Base-by-base conservation (phyloP, 177 flowering plant species). In the Vitis hybrid region DNA sequence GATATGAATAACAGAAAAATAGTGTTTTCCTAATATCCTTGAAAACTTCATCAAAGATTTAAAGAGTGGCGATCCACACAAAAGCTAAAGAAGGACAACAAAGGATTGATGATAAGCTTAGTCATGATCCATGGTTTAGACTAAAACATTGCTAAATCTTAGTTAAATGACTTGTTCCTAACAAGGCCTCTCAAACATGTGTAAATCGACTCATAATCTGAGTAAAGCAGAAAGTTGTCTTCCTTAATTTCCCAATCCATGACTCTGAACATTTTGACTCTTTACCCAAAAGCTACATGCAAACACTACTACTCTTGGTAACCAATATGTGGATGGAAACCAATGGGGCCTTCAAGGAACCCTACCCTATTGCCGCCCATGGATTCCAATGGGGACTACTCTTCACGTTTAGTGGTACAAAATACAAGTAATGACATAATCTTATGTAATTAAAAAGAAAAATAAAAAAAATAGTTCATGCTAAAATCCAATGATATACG, bases 211-310 rank as follows among this genome's bases (percentile, higher is more conserved):
- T 40, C 48, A 40, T 40, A 40, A 35, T 40, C 0, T 40, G 48
- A 17, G 10, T 24, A 24, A 15, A 35, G 13, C 3, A 9, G 0
- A 55, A 40, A 21, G 48, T 9, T 18, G 49, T 52, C 52, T 65
- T 55, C 56, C 9, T 55, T 55, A 61, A 35, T 61, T 27, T 27
- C 15, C 19, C n/a, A 7, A 30, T 51, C 49, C 52, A 19, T 40
- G 9, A 35, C 10, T 56, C 19, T 6, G 0, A 17, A 27, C 51
- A 6, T 32, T 48, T 62, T 70, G 61, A 40, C 57, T 56, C 52
- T 56, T 49, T 15, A 21, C 57, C 15, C 49, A 64, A 70, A 70
- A 70, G 62, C 63, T 40, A 48, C 15, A 11, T 71, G 68, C 57
- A 56, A 14, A 27, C 46, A 46, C 24, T 70, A 64, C 68, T 46